Evolutionary conservation across 129 eudicot genomes (phyloP).

Genomic region (Helianthus tuberosus): DNA sequence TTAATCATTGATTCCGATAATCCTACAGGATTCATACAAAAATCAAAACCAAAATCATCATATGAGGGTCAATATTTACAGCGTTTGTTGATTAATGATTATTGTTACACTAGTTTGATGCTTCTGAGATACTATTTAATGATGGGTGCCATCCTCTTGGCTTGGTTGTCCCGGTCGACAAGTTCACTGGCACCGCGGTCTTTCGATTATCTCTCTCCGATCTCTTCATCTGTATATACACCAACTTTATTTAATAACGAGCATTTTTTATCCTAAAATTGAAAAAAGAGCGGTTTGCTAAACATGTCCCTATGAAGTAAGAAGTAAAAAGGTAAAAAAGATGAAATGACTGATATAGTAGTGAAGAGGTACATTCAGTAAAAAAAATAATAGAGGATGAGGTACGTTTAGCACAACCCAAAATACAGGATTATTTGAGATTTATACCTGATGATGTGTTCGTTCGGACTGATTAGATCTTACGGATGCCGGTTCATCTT

Average conservation of each 20-base stretch:
- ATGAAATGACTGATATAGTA: too few species aligned
- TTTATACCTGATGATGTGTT: constrained; percentile 38
- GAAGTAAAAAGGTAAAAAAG: too few species aligned
- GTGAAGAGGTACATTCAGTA: too few species aligned
- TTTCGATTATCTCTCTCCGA: constrained; percentile 51
- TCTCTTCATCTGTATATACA: constrained; percentile 33
- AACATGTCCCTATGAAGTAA: too few species aligned
- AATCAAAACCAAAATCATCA: constrained; percentile 7
- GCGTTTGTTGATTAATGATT: not conserved
- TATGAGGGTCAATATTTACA: constrained; percentile 26
- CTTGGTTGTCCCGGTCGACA: constrained; percentile 34
- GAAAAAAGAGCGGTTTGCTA: not conserved
- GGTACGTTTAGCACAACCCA: too few species aligned
- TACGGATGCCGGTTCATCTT: constrained; percentile 24
- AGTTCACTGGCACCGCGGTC: constrained; percentile 23
- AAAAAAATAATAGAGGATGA: too few species aligned
- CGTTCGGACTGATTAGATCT: constrained; percentile 37
- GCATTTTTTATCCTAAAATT: not conserved
- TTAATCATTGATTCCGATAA: constrained; percentile 18
- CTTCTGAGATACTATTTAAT: constrained; percentile 73
- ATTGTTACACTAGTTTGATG: constrained; percentile 54
- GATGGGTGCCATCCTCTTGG: constrained; percentile 82
- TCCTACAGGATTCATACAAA: constrained; percentile 27
- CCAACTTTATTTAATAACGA: not conserved
- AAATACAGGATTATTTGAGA: not conserved